These are phyloP conservation scores for Neospora caninum DNA, from an alignment of 169 alveolate genomes.

Conservation along the genomic window DNA sequence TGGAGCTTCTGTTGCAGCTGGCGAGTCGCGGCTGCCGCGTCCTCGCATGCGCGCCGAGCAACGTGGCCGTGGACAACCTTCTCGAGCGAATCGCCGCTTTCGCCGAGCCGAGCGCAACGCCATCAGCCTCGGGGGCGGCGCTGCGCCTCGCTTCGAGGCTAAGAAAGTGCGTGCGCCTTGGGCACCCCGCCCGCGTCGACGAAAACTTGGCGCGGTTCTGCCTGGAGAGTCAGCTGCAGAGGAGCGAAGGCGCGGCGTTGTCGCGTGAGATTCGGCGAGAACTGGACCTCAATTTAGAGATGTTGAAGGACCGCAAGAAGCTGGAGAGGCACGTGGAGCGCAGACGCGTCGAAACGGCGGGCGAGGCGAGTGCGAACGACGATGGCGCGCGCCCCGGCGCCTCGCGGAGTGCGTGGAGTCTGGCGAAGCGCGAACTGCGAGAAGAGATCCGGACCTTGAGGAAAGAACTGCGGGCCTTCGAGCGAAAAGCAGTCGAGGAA, in stretches of 20 bases:
- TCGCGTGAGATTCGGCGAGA: neutral
- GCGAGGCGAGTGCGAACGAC: neutral
- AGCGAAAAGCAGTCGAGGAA: constrained; percentile 20
- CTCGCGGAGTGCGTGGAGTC: neutral
- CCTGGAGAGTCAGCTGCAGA: constrained; percentile 9
- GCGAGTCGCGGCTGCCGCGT: constrained; percentile 65
- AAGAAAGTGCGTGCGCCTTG: constrained; percentile 42
- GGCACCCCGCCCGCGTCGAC: constrained; percentile 60
- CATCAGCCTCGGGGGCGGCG: neutral
- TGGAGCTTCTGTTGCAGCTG: constrained; percentile 49
- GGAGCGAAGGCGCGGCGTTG: constrained; percentile 21
- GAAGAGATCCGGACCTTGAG: neutral
- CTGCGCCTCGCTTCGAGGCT: neutral
- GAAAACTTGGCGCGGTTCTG: neutral
- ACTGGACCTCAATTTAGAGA: constrained; percentile 21
- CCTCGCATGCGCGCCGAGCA: constrained; percentile 96
- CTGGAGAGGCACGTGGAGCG: constrained; percentile 4
- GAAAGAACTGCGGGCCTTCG: neutral
- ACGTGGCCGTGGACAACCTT: constrained; percentile 96
- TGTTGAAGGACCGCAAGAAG: neutral
- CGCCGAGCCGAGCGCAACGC: neutral
- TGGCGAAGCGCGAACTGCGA: constrained; percentile 15
- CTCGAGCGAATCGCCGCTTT: constrained; percentile 18
- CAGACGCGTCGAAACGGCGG: neutral
- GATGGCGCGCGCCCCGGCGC: neutral